phyloP scores from a whole-genome alignment of 2,329 filamentous ascomycete species.

The Aspergillus puulaauensis region DNA sequence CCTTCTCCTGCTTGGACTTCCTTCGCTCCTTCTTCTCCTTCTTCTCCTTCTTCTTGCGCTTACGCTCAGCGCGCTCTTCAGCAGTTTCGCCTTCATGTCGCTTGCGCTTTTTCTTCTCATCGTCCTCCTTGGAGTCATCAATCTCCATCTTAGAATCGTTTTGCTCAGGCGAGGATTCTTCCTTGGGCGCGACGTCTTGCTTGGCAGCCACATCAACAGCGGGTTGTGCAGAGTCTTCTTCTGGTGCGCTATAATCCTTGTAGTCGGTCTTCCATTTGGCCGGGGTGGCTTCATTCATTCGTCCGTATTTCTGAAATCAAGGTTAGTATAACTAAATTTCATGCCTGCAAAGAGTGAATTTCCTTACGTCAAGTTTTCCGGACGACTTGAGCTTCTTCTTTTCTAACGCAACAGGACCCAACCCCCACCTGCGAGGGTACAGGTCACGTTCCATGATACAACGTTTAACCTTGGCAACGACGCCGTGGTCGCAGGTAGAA shows the following conservation, averaged over 20 bases:
- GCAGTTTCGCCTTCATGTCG: slow-evolving; percentile 56
- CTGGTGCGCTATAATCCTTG: slow-evolving; percentile 74
- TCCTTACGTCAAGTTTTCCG: slow-evolving; percentile 81
- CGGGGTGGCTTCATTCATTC: slow-evolving; percentile 87
- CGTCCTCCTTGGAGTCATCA: slow-evolving; percentile 40
- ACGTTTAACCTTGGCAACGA: slow-evolving; percentile 98
- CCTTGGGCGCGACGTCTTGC: slow-evolving; percentile 29
- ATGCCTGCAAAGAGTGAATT: not conserved
- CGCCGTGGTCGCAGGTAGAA: slow-evolving; percentile 93
- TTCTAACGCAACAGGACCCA: slow-evolving; percentile 87
- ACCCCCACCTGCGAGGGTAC: slow-evolving; percentile 94
- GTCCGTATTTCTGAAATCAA: slow-evolving; percentile 72
- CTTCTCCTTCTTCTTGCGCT: slow-evolving; percentile 54
- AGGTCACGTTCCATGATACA: slow-evolving; percentile 99
- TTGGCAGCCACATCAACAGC: slow-evolving; percentile 45
- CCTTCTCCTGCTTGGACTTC: slow-evolving; percentile 80
- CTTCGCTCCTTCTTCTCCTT: slow-evolving; percentile 66
- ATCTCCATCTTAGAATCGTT: slow-evolving; percentile 42
- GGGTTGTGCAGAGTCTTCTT: slow-evolving; percentile 46
- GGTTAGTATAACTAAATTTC: slow-evolving; percentile 30
- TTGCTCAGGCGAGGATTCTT: slow-evolving; percentile 31
- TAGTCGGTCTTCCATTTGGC: slow-evolving; percentile 91
- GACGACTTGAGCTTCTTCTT: slow-evolving; percentile 99
- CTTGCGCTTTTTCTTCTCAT: slow-evolving; percentile 55
- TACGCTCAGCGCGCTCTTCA: slow-evolving; percentile 50